Base-by-base conservation (phyloP, 129 eudicot species). In the Mikania micrantha region DNA sequence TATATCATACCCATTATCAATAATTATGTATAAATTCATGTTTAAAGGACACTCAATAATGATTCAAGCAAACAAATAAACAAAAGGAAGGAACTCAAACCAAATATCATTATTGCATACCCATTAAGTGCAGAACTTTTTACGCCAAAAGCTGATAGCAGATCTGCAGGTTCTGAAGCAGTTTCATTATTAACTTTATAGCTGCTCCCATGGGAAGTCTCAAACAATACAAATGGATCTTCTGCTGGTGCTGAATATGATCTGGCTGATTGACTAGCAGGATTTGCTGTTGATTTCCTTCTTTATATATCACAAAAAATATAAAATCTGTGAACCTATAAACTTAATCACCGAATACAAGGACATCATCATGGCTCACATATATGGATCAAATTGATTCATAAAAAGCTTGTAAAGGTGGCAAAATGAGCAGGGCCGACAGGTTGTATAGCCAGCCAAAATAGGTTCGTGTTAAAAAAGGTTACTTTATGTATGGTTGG, bases 121-220 rank as follows among this genome's bases (percentile, higher is more conserved):
- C 83, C 78, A 61, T 69, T 66, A 47, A 66, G 67, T 22, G 83
- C 41, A 56, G 79, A 59, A 60, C 48, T 41, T 60, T 62, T 73
- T n/a, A 67, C 79, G 54, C 82, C 91, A 63, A 88, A 92, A 12
- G 88, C 96, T 7, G 91, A 80, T 8, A 91, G 73, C 84, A 91
- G 83, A 77, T 81, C 94, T 27, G 81, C 87, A 1, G 82, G 78
- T 24, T 63, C 74, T 13, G 71, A 60, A 64, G 54, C 85, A 66
- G 66, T 70, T 58, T 67, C 49, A 36, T 49, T n/a, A n/a, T n/a
- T n/a, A n/a, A n/a, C n/a, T n/a, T n/a, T n/a, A n/a, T n/a, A n/a
- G n/a, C n/a, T n/a, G n/a, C n/a, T n/a, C n/a, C n/a, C n/a, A n/a
- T n/a, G n/a, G n/a, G n/a, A n/a, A n/a, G n/a, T n/a, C n/a, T n/a